Evolutionary conservation across 2,329 filamentous ascomycete genomes (phyloP).

Genomic region (Trichoderma afroharzianum): DNA sequence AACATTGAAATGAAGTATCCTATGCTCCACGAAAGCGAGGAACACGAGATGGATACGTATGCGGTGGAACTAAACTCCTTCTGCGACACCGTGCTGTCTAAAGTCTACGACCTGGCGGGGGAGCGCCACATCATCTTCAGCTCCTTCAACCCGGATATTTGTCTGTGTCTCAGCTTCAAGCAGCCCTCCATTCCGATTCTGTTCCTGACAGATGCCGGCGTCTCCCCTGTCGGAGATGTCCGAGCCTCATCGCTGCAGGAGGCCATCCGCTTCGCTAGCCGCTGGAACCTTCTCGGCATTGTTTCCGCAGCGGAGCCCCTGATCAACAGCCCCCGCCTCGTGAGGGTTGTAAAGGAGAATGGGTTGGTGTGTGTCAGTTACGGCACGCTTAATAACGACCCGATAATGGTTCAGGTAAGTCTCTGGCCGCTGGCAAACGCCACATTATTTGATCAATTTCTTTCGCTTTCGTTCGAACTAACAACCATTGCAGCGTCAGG

Average conservation of each 20-base stretch:
- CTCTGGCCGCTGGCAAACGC: not conserved
- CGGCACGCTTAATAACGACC: conserved; percentile 84
- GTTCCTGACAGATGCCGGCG: conserved; percentile 88
- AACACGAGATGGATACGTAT: conserved; percentile 95
- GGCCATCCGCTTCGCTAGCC: conserved; percentile 86
- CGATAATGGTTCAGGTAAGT: conserved; percentile 76
- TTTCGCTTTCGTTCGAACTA: not conserved
- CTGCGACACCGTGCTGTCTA: conserved; percentile 85
- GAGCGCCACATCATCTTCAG: conserved; percentile 94
- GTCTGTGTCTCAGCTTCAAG: conserved; percentile 90
- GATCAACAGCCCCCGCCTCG: conserved; percentile 81
- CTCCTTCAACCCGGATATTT: conserved; percentile 96
- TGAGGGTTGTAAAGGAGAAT: conserved; percentile 89
- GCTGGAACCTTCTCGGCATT: conserved; percentile 92
- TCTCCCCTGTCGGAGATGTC: conserved; percentile 78
- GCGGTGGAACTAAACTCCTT: conserved; percentile 95
- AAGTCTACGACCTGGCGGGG: conserved; percentile 81
- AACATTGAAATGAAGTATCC: conserved; percentile 99
- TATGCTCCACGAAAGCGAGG: conserved; percentile 92
- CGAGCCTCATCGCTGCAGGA: conserved; percentile 90
- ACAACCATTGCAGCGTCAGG: conserved; percentile 64
- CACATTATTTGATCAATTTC: not conserved
- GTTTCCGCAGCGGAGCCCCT: conserved; percentile 86
- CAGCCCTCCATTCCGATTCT: conserved; percentile 94
- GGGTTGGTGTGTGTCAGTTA: conserved; percentile 95